These are phyloP conservation scores for Aethionema arabicum DNA, from an alignment of 345 rosid species.

Conservation along the genomic window DNA sequence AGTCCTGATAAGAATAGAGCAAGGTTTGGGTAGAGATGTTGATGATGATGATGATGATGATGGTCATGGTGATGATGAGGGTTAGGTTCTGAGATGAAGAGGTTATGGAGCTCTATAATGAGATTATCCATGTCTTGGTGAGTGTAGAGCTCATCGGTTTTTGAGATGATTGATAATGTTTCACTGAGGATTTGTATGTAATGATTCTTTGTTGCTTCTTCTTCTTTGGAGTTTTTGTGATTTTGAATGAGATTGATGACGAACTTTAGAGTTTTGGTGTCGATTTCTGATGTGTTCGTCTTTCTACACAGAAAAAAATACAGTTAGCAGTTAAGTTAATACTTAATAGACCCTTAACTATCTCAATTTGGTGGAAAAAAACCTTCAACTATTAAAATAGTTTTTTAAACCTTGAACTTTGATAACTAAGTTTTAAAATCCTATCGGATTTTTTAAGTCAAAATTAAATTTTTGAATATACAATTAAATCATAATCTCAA, in stretches of 20 bases:
- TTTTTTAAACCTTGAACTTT: no score
- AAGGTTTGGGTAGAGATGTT: conserved; percentile 55
- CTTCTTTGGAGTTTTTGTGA: conserved; percentile 41
- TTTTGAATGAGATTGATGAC: conserved; percentile 43
- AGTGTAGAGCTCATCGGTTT: conserved; percentile 50
- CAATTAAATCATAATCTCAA: no score
- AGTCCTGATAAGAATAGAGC: conserved; percentile 76
- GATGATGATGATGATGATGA: conserved; percentile 32
- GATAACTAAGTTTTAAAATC: no score
- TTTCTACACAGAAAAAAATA: conserved; percentile 48
- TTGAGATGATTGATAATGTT: conserved; percentile 52
- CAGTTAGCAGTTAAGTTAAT: not conserved
- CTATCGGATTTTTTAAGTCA: no score
- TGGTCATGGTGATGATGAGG: conserved; percentile 24
- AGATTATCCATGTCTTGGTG: conserved; percentile 61
- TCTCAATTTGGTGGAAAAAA: no score
- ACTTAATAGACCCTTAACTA: no score
- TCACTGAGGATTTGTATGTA: conserved; percentile 53
- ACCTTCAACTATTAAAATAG: no score
- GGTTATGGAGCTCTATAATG: conserved; percentile 61
- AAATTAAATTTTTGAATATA: no score
- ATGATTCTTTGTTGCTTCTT: conserved; percentile 33
- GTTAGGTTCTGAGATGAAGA: conserved; percentile 49
- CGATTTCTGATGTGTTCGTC: conserved; percentile 49
- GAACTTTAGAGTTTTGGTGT: conserved; percentile 64